Conservation (phyloP, 441 rosid genomes). For the Pelargonium cotyledonis region DNA sequence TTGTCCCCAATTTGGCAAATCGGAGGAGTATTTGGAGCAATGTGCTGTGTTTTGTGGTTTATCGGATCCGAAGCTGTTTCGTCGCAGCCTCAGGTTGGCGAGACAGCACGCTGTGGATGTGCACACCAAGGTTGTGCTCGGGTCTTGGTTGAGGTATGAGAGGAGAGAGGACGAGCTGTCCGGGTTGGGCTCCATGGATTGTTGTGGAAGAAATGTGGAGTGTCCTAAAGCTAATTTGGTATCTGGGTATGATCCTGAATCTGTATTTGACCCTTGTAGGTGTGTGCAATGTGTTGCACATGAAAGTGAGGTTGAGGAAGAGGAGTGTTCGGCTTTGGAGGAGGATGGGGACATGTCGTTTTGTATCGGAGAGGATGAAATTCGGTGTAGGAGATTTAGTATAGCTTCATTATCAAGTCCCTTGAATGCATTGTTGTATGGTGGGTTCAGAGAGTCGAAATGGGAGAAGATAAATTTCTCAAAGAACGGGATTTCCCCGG, state of each 20-base stretch:
- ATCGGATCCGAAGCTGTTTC: slow-evolving; percentile 65
- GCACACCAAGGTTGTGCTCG: slow-evolving; percentile 68
- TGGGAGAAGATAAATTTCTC: slow-evolving; percentile 66
- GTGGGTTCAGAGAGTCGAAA: slow-evolving; percentile 58
- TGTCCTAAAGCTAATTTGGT: slow-evolving; percentile 77
- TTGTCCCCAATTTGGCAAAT: slow-evolving; percentile 51
- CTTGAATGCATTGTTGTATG: slow-evolving; percentile 70
- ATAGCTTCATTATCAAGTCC: slow-evolving; percentile 73
- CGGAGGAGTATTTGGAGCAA: slow-evolving; percentile 54
- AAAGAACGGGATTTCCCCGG: slow-evolving; percentile 54
- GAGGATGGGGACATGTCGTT: slow-evolving; percentile 66
- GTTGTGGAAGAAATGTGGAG: slow-evolving; percentile 72
- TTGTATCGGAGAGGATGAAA: slow-evolving; percentile 76
- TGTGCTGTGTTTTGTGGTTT: slow-evolving; percentile 62
- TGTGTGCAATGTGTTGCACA: slow-evolving; percentile 40
- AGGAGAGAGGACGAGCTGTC: slow-evolving; percentile 85
- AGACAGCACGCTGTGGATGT: slow-evolving; percentile 74
- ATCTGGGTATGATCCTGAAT: slow-evolving; percentile 63
- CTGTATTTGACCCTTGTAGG: slow-evolving; percentile 53
- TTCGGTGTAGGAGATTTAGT: slow-evolving; percentile 58
- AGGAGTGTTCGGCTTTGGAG: slow-evolving; percentile 63
- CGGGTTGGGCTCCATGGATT: slow-evolving; percentile 68
- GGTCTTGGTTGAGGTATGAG: slow-evolving; percentile 79
- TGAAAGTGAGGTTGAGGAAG: slow-evolving; percentile 25
- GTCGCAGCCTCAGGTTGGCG: slow-evolving; percentile 62